A percentile compares a stretch with the other conserved stretches of the same genome.
Evolutionary conservation across 106 monocot genomes (phyloP).

Genomic region (Posidonia australis): DNA sequence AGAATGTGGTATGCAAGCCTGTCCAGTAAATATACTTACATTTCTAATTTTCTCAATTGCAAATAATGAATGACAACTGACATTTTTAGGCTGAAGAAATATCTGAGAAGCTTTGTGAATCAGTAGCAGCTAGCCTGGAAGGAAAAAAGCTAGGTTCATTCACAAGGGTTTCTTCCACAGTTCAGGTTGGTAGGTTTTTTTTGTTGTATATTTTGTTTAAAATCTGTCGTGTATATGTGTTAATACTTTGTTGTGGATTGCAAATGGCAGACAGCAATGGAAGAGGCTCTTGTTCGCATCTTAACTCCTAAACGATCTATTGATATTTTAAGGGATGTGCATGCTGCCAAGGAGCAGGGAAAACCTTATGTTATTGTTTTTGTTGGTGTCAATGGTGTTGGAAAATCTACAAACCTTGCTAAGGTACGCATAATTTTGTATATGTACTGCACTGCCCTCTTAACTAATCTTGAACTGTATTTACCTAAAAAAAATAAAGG

Average conservation of each 20-base stretch:
- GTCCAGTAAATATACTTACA: constrained; percentile 1
- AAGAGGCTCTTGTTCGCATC: constrained; percentile 93
- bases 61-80: not conserved
- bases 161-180: constrained; percentile 92
- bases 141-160: constrained; percentile 96
- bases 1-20: constrained; percentile 83
- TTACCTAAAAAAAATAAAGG: not conserved
- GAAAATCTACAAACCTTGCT: constrained; percentile 99
- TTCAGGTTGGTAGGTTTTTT: constrained; percentile 47
- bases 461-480: not conserved
- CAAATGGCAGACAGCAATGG: constrained; percentile 80
- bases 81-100: constrained; percentile 88
- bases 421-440: constrained; percentile 35
- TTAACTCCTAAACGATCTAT: constrained; percentile 88
- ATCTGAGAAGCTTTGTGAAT: constrained; percentile 98
- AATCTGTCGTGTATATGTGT: constrained; percentile 1
- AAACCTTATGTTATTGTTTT: constrained; percentile 96
- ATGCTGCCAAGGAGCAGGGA: constrained; percentile 93
- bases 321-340: constrained; percentile 95
- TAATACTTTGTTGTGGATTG: not conserved
- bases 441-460: not conserved
- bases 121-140: constrained; percentile 91
- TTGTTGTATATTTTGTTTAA: not conserved
- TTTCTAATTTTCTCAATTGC: not conserved
- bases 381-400: constrained; percentile 98